Evolutionary conservation across 2,329 filamentous ascomycete species (phyloP).

Genomic region (Pseudogymnoascus sp.): DNA sequence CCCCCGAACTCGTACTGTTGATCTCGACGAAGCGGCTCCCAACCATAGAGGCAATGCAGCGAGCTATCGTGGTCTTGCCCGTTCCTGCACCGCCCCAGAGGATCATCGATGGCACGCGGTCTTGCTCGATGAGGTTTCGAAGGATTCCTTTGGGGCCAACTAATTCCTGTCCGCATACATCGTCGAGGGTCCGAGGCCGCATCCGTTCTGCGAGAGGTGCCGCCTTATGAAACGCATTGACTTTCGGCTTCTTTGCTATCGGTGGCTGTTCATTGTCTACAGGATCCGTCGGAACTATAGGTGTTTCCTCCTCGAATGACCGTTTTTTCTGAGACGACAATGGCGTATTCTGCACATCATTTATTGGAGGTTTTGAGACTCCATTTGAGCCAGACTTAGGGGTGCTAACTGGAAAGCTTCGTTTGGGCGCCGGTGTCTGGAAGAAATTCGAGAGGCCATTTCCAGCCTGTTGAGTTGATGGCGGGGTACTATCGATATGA

Average conservation of each 20-base stretch:
- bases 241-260: slow-evolving; percentile 59
- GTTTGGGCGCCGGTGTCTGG: slow-evolving; percentile 52
- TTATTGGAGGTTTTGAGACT: slow-evolving; percentile 29
- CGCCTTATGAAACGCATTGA: slow-evolving; percentile 54
- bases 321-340: slow-evolving; percentile 23
- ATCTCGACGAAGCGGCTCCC: slow-evolving; percentile 89
- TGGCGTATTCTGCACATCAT: slow-evolving; percentile 21
- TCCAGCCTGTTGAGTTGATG: slow-evolving; percentile 30
- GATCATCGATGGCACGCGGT: slow-evolving; percentile 89
- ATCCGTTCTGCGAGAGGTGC: slow-evolving; percentile 91
- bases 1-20: slow-evolving; percentile 83
- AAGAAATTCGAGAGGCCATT: slow-evolving; percentile 51
- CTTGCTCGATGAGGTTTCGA: slow-evolving; percentile 75
- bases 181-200: slow-evolving; percentile 75
- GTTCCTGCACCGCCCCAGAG: slow-evolving; percentile 80
- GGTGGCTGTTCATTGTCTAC: slow-evolving; percentile 16
- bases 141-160: slow-evolving; percentile 81
- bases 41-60: slow-evolving; percentile 77
- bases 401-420: slow-evolving; percentile 30
- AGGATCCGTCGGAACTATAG: background rate
- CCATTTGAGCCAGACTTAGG: slow-evolving; percentile 27
- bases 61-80: slow-evolving; percentile 85
- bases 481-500: slow-evolving; percentile 49
- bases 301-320: slow-evolving; percentile 24
- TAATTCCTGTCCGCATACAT: slow-evolving; percentile 85